phyloP scores from a whole-genome alignment of 495 filamentous ascomycete genomes.

The Penicillium robsamsonii region DNA sequence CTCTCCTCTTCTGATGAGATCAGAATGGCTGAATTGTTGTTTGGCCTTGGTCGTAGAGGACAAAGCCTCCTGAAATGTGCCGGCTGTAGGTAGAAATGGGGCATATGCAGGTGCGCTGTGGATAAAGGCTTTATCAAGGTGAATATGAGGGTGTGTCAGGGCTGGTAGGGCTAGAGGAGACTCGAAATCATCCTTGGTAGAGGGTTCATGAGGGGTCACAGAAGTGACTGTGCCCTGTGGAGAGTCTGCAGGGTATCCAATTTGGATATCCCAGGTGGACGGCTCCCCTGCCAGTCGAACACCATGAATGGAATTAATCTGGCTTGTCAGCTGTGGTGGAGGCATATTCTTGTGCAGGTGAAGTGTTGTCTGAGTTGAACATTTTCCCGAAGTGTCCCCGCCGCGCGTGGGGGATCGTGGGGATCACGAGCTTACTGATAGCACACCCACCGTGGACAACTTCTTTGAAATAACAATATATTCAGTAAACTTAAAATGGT shows the following conservation, averaged over 20 bases:
- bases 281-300: constrained; percentile 39
- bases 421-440: constrained; percentile 1
- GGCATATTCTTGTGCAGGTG: constrained; percentile 21
- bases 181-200: constrained; percentile 8
- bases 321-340: constrained; percentile 21
- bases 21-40: constrained; percentile 53
- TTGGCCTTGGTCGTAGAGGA: constrained; percentile 61
- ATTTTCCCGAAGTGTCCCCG: neutral
- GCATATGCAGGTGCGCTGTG: constrained; percentile 57
- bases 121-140: constrained; percentile 74
- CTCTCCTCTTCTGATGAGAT: constrained; percentile 61
- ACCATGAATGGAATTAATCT: constrained; percentile 28
- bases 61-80: constrained; percentile 67
- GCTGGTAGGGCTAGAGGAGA: constrained; percentile 44
- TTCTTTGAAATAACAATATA: neutral
- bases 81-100: constrained; percentile 55
- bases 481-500: neutral
- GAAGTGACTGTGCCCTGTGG: constrained; percentile 37
- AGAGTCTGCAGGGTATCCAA: constrained; percentile 21
- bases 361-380: neutral
- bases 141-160: constrained; percentile 73
- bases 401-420: neutral
- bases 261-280: constrained; percentile 44
- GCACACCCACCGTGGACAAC: neutral
- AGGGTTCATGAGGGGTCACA: constrained; percentile 31